Evolutionary conservation across 805 yeast genomes (phyloP), one percentile per base, ranked within the genome.

Genomic region (Yarrowia phangngaensis): DNA sequence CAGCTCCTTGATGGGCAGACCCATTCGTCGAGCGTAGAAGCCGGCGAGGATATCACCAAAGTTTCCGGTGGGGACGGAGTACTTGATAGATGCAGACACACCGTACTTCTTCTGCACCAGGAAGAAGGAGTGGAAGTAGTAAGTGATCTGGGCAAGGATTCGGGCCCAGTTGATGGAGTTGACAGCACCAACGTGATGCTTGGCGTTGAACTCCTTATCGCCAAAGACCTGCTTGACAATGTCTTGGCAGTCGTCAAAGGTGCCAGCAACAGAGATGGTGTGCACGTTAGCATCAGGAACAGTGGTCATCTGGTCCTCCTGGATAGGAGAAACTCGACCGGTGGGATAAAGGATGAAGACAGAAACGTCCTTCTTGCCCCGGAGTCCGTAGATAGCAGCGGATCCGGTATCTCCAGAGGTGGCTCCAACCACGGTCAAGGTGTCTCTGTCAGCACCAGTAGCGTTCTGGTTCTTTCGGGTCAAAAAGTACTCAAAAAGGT

Each of bases 131-230:
- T 84, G 80, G 74, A 89, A 92, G 71, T 92, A 92, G 70, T 92
- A 92, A 16, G 98, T 89, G 65, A 88, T 90, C 71, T 92, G 98
- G 31, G 98, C 97, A 59, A 92, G 75, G 58, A 92, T 92, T 70
- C 98, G 81, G 7, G 98, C 97, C 98, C 98, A 92, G 74, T 92
- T 92, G 66, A 92, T 92, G 38, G 97, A 89, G 71, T 92, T 92
- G 54, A 92, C 95, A 13, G 98, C 98, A 58, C 97, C 98, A 52
- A 92, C 83, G 62, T 89, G 96, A 70, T 89, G 84, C 65, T 80
- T 82, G 56, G 74, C 76, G 69, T 92, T 92, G 74, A 92, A 92
- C 55, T 82, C 87, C 47, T 65, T 70, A 65, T 92, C 98, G 53
- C 90, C 92, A 66, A 92, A 92, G 54, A 90, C 80, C 61, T 82